These are phyloP conservation scores for Penicillium nucicola DNA, from an alignment of 495 filamentous ascomycete species.

Conservation along the genomic window DNA sequence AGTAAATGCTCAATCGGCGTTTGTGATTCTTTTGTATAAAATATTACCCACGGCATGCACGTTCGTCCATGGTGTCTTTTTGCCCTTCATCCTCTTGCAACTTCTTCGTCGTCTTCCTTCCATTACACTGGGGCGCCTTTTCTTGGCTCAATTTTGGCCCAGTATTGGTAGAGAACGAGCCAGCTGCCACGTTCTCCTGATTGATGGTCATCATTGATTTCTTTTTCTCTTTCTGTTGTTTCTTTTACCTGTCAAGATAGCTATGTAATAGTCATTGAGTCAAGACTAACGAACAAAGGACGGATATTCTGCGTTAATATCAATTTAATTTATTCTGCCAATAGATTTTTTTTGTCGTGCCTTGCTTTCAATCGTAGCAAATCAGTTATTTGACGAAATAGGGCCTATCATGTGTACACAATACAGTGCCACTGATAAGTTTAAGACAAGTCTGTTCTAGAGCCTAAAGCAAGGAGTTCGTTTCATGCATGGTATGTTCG, in stretches of 20 bases:
- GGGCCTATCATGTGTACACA: too few relatives aligned
- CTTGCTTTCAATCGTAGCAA: too few relatives aligned
- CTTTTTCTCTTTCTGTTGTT: constrained; percentile 11
- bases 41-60: constrained; percentile 4
- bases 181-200: constrained; percentile 2
- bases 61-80: constrained; percentile 4
- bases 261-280: constrained; percentile 33
- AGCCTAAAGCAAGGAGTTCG: too few relatives aligned
- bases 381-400: too few relatives aligned
- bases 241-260: constrained; percentile 22
- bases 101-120: not conserved
- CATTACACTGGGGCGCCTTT: not conserved
- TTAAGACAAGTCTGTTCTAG: too few relatives aligned
- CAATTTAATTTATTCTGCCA: too few relatives aligned
- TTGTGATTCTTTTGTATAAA: constrained; percentile 3
- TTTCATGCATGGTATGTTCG: too few relatives aligned
- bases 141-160: constrained; percentile 1
- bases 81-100: constrained; percentile 1
- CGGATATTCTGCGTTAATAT: constrained; percentile 2
- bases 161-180: constrained; percentile 1
- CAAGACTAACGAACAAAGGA: constrained; percentile 31
- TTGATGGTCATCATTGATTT: constrained; percentile 8
- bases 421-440: too few relatives aligned
- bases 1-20: constrained; percentile 26
- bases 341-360: too few relatives aligned